These are phyloP conservation scores for Tubosaeta sp. DNA, from an alignment of 768 basidiomycete genomes.

Conservation along the genomic window DNA sequence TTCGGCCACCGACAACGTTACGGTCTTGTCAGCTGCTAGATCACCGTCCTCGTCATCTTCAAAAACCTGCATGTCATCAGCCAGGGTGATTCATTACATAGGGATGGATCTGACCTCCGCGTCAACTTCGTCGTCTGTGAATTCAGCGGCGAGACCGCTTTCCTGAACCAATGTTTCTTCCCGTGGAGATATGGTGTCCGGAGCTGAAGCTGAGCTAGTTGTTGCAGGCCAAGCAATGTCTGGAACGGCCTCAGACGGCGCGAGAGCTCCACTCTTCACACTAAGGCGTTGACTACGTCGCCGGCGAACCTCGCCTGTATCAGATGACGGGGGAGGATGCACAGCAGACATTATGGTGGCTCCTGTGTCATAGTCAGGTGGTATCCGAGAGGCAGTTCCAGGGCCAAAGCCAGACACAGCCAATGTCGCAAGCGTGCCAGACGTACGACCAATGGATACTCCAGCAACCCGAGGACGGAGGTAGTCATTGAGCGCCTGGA, in stretches of 20 bases:
- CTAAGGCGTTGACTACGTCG: conserved; percentile 83
- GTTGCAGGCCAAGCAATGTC: conserved; percentile 15
- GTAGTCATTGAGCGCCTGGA: conserved; percentile 96
- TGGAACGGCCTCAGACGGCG: conserved; percentile 12
- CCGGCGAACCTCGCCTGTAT: conserved; percentile 45
- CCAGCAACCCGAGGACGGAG: conserved; percentile 86
- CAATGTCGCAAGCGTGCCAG: conserved; percentile 89
- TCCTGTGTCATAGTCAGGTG: conserved; percentile 31
- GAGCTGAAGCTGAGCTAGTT: conserved; percentile 26
- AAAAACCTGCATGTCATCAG: conserved; percentile 49
- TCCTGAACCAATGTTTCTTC: conserved; percentile 59
- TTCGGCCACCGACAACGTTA: conserved; percentile 77
- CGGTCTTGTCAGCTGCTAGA: conserved; percentile 73
- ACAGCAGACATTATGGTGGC: conserved; percentile 24
- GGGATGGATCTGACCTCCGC: conserved; percentile 47
- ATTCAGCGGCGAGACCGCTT: conserved; percentile 64
- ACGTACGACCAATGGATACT: conserved; percentile 59
- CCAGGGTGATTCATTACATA: conserved; percentile 10
- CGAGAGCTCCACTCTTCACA: conserved; percentile 49
- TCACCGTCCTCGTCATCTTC: conserved; percentile 84
- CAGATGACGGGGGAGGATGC: conserved; percentile 31
- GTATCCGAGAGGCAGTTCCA: conserved; percentile 38
- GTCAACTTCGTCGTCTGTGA: conserved; percentile 83
- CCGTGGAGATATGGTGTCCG: conserved; percentile 20
- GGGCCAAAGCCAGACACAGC: conserved; percentile 70